Evolutionary conservation across 129 eudicot genomes (phyloP), one percentile per base, ranked within the genome.

Genomic region (Escallonia herrerae): DNA sequence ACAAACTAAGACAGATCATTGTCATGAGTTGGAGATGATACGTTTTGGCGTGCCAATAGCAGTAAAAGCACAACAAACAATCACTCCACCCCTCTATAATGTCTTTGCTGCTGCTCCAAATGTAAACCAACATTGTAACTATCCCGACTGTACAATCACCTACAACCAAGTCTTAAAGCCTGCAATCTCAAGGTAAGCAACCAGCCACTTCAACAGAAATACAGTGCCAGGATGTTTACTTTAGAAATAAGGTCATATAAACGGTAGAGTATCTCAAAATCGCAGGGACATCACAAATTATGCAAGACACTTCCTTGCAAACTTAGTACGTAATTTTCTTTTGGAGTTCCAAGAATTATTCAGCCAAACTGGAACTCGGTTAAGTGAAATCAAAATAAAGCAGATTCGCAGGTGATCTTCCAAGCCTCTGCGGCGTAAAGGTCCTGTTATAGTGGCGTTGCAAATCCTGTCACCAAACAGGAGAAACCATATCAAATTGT

Each of bases 391-490:
- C 53, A 66, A 42, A 44, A 66, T 37, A 22, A 53, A n/a, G 58
- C 13, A 62, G n/a, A 53, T 52, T 44, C 66, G 39, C 56, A 44
- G 52, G 77, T 73, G 43, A n/a, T 15, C 54, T 71, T 80, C 71
- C 58, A 72, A 15, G 46, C 51, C 39, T 45, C 73, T 14, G 40
- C 48, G 44, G 45, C 43, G 56, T 51, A 40, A 56, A 62, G 81
- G 76, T 64, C 87, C 59, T 79, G 93, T 66, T 82, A 85, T 79
- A 79, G 84, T 62, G 89, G 89, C 6, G 89, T 83, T 6, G 89
- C 89, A 70, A 83, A 83, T 39, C 89, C 89, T 83, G 78, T 63
- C 56, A 56, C 14, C 12, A 22, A 69, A 43, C 64, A 78, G 4
- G 9, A 59, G 58, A 64, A 44, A 65, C 50, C 12, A 12, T 40